A percentile compares a stretch with the other conserved stretches of the same genome.
These are phyloP conservation scores for Sphaerosporella brunnea DNA, from an alignment of 495 filamentous ascomycete species.

Conservation along the genomic window DNA sequence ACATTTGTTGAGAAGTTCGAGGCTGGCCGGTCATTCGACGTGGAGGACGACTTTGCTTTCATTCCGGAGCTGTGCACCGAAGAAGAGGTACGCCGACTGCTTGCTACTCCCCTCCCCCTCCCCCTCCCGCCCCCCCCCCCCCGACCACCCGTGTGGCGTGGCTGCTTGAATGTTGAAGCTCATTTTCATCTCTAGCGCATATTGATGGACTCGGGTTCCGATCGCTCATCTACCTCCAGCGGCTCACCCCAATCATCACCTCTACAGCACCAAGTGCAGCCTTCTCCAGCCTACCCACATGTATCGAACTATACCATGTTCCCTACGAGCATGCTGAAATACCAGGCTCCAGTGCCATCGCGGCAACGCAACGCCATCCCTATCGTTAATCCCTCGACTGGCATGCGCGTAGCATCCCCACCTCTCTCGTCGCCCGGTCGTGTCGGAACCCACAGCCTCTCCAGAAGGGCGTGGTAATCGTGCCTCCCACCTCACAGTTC, in stretches of 20 bases:
- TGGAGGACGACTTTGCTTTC: slow-evolving; percentile 94
- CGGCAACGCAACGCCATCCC: slow-evolving; percentile 91
- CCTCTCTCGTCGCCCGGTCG: slow-evolving; percentile 24
- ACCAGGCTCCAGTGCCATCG: slow-evolving; percentile 42
- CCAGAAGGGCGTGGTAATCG: slow-evolving; percentile 25
- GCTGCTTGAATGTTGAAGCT: no score
- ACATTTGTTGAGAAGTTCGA: slow-evolving; percentile 75
- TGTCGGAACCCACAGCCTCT: slow-evolving; percentile 18
- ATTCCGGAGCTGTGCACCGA: slow-evolving; percentile 87
- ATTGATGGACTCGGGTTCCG: slow-evolving; percentile 75
- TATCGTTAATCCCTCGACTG: slow-evolving; percentile 91
- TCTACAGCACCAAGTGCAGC: slow-evolving; percentile 58
- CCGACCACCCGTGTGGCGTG: no score
- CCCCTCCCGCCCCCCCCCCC: no score
- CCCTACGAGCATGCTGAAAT: slow-evolving; percentile 22
- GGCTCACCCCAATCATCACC: slow-evolving; percentile 89
- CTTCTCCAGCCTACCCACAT: slow-evolving; percentile 29
- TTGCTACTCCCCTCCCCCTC: neutral
- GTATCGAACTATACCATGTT: slow-evolving; percentile 21
- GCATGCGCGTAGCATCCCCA: slow-evolving; percentile 73
- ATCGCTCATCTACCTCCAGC: slow-evolving; percentile 84
- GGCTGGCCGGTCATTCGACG: slow-evolving; percentile 81
- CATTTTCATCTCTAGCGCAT: slow-evolving; percentile 42
- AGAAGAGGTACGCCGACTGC: slow-evolving; percentile 61
- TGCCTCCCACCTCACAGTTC: slow-evolving; percentile 8